Evolutionary conservation across 2,329 filamentous ascomycete genomes (phyloP).

Genomic region (Cladophialophora yegresii): DNA sequence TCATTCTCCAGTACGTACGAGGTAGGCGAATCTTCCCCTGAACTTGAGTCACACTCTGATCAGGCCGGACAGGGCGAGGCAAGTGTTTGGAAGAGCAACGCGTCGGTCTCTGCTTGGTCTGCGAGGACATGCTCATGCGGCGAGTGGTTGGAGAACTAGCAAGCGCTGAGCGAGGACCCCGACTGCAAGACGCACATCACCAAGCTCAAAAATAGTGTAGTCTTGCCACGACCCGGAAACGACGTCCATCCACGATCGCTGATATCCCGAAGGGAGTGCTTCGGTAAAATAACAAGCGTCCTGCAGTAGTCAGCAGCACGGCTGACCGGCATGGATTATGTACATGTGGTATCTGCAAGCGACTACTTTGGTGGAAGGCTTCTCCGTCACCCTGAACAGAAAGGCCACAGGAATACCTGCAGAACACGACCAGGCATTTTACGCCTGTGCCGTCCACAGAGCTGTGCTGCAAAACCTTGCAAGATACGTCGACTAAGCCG

Average conservation of each 20-base stretch:
- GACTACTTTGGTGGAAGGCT: not conserved
- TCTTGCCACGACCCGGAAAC: conserved; percentile 3
- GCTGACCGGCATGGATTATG: conserved; percentile 16
- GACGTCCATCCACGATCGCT: conserved; percentile 12
- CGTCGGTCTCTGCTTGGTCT: not conserved
- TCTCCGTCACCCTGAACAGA: not conserved
- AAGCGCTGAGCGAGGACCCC: conserved; percentile 9
- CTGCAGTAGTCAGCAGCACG: conserved; percentile 20
- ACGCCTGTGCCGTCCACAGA: not conserved
- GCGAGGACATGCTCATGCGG: not conserved
- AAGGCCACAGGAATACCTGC: not conserved
- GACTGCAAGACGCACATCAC: conserved; percentile 11
- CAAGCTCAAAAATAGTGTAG: conserved; percentile 7
- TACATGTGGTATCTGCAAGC: conserved; percentile 2
- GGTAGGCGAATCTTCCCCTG: not conserved
- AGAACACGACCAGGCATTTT: not conserved
- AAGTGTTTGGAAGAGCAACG: not conserved
- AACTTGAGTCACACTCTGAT: not conserved
- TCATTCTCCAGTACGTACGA: not conserved
- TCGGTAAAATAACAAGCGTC: conserved; percentile 14
- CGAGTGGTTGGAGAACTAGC: not conserved
- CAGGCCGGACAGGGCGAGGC: not conserved
- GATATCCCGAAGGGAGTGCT: conserved; percentile 1
- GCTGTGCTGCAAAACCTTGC: not conserved
- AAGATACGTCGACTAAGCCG: conserved; percentile 1